These are phyloP conservation scores for Zoysia pacifica DNA, from an alignment of 176 grass and related monocot species.

Conservation along the genomic window DNA sequence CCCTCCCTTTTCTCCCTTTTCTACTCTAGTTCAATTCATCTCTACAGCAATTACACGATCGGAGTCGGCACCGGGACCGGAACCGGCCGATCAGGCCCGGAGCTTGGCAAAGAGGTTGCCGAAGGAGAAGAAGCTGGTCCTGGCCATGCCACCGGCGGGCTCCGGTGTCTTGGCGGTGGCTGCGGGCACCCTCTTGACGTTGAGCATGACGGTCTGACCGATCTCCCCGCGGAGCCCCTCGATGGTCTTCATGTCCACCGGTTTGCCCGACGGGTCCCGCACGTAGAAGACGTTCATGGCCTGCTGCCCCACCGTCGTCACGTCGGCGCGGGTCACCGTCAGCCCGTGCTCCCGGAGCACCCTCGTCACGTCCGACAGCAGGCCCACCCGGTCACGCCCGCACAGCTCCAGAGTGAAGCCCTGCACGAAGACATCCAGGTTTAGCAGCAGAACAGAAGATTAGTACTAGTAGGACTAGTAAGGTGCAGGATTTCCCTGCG, in stretches of 20 bases:
- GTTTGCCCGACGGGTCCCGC: slow-evolving; percentile 63
- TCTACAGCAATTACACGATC: not conserved
- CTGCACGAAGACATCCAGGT: slow-evolving; percentile 23
- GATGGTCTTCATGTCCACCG: slow-evolving; percentile 73
- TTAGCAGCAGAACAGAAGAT: not conserved
- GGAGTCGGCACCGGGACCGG: not conserved
- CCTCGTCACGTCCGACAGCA: slow-evolving; percentile 78
- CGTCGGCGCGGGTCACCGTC: slow-evolving; percentile 68
- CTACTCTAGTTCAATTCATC: not conserved
- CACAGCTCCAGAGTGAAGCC: slow-evolving; percentile 92
- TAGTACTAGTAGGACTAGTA: no score
- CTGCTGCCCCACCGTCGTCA: slow-evolving; percentile 64
- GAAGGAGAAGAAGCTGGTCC: slow-evolving; percentile 81
- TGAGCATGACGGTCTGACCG: slow-evolving; percentile 84
- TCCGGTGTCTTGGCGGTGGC: slow-evolving; percentile 39
- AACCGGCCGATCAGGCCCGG: slow-evolving; percentile 24
- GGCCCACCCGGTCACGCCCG: slow-evolving; percentile 79
- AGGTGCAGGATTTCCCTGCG: not conserved
- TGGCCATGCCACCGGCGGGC: slow-evolving; percentile 28
- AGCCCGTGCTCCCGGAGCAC: slow-evolving; percentile 75
- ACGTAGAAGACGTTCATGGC: slow-evolving; percentile 78
- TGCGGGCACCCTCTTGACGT: slow-evolving; percentile 67
- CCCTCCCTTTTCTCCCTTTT: not conserved
- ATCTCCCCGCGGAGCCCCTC: slow-evolving; percentile 77
- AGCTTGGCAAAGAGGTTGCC: slow-evolving; percentile 76